A percentile compares a stretch with the other conserved stretches of the same genome.
Evolutionary conservation across 2,329 filamentous ascomycete genomes (phyloP).

Genomic region (Penicillium expansum): DNA sequence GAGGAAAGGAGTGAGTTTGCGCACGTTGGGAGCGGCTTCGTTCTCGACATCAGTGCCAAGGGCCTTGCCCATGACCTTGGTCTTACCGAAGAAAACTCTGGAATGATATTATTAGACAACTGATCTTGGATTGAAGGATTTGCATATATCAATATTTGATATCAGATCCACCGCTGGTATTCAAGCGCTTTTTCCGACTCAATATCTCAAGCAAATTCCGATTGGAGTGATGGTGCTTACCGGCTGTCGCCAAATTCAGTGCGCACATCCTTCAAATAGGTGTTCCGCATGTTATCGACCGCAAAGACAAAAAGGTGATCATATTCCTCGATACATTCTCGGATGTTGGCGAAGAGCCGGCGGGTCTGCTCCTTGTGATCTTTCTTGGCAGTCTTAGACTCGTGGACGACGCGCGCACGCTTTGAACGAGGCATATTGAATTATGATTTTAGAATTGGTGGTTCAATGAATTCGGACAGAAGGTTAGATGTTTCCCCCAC

Average conservation of each 20-base stretch:
- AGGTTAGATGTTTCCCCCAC: slow-evolving; percentile 23
- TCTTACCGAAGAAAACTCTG: slow-evolving; percentile 98
- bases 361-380: slow-evolving; percentile 83
- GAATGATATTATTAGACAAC: slow-evolving; percentile 3
- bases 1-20: slow-evolving; percentile 67
- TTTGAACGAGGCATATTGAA: slow-evolving; percentile 89
- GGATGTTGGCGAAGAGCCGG: slow-evolving; percentile 83
- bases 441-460: slow-evolving; percentile 5
- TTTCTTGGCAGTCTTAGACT: slow-evolving; percentile 91
- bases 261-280: slow-evolving; percentile 86
- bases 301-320: slow-evolving; percentile 90
- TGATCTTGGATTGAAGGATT: background rate
- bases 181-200: background rate
- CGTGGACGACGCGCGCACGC: slow-evolving; percentile 82
- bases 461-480: slow-evolving; percentile 11
- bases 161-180: slow-evolving; percentile 5
- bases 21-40: slow-evolving; percentile 75
- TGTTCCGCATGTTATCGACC: slow-evolving; percentile 98
- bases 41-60: slow-evolving; percentile 75
- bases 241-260: slow-evolving; percentile 79
- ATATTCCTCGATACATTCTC: slow-evolving; percentile 79
- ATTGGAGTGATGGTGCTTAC: slow-evolving; percentile 48
- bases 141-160: slow-evolving; percentile 2
- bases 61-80: slow-evolving; percentile 96
- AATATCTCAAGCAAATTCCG: background rate